Evolutionary conservation across 2,329 filamentous ascomycete genomes (phyloP).

Genomic region (Fusarium penzigii): DNA sequence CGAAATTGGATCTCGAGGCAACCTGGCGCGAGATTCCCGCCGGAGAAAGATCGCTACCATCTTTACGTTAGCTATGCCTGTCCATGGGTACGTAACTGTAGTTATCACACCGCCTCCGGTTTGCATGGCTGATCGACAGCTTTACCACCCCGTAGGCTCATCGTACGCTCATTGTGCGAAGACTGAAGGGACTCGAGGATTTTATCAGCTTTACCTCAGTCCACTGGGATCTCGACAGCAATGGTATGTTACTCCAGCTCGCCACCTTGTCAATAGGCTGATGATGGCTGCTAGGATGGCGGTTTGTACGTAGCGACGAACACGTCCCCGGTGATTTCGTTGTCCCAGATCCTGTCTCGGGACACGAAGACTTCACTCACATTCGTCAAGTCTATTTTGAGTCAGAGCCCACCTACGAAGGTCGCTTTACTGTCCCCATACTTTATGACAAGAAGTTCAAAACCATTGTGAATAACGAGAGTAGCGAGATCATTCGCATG

Average conservation of each 20-base stretch:
- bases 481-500: constrained; percentile 90
- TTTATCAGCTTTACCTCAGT: constrained; percentile 77
- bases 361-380: constrained; percentile 67
- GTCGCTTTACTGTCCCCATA: constrained; percentile 85
- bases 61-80: constrained; percentile 94
- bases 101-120: too few relatives aligned
- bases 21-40: constrained; percentile 71
- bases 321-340: constrained; percentile 62
- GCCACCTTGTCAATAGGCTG: too few relatives aligned
- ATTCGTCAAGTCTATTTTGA: constrained; percentile 80
- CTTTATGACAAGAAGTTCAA: constrained; percentile 77
- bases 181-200: constrained; percentile 89
- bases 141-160: too few relatives aligned
- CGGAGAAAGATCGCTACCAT: constrained; percentile 90
- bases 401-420: constrained; percentile 69
- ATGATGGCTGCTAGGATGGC: too few relatives aligned
- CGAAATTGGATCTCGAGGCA: constrained; percentile 76
- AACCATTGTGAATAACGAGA: constrained; percentile 88
- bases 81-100: constrained; percentile 95
- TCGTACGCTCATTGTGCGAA: constrained; percentile 81
- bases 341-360: constrained; percentile 66
- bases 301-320: constrained; percentile 67
- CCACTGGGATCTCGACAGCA: constrained; percentile 80
- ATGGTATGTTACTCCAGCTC: constrained; percentile 40
- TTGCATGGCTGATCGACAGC: too few relatives aligned